Evolutionary conservation across 2,329 filamentous ascomycete species (phyloP).

Genomic region (Diaporthe vaccinii): DNA sequence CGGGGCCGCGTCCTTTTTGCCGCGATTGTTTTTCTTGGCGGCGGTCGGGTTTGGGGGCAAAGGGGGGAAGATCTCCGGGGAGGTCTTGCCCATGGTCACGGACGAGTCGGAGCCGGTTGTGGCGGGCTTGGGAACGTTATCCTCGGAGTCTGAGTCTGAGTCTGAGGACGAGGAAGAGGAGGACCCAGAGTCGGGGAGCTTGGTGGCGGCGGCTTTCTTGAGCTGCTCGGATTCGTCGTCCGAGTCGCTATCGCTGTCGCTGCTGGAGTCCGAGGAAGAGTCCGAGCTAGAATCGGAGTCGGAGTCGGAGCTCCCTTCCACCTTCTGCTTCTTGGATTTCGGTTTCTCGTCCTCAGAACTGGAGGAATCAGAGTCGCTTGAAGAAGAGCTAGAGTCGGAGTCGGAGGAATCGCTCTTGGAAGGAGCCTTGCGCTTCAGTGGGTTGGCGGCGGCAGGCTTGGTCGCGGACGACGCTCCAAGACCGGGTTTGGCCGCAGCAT

Average conservation of each 20-base stretch:
- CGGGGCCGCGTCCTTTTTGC: constrained; percentile 56
- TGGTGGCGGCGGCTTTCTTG: constrained; percentile 46
- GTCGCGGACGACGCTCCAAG: constrained; percentile 46
- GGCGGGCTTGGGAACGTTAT: constrained; percentile 44
- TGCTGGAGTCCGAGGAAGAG: constrained; percentile 52
- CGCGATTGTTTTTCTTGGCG: constrained; percentile 55
- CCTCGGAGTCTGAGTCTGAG: constrained; percentile 58
- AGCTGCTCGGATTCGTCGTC: constrained; percentile 43
- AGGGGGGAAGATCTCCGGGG: constrained; percentile 63
- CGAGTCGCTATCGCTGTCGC: constrained; percentile 50
- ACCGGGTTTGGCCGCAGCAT: constrained; percentile 44
- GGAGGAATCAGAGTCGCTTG: constrained; percentile 51
- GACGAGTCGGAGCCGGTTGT: constrained; percentile 55
- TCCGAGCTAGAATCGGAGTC: constrained; percentile 48
- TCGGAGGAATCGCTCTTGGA: constrained; percentile 56
- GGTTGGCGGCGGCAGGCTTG: constrained; percentile 52
- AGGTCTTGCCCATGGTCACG: constrained; percentile 65
- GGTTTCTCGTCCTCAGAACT: constrained; percentile 62
- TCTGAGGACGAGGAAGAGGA: constrained; percentile 57
- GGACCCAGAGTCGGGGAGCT: constrained; percentile 51
- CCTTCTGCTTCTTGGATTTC: constrained; percentile 66
- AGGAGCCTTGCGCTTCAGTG: constrained; percentile 68
- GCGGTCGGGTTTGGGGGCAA: constrained; percentile 65
- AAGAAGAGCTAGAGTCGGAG: constrained; percentile 51
- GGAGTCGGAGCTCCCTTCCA: constrained; percentile 55